phyloP scores from a whole-genome alignment of 2,329 filamentous ascomycete species.

The Calonectria honghensis region DNA sequence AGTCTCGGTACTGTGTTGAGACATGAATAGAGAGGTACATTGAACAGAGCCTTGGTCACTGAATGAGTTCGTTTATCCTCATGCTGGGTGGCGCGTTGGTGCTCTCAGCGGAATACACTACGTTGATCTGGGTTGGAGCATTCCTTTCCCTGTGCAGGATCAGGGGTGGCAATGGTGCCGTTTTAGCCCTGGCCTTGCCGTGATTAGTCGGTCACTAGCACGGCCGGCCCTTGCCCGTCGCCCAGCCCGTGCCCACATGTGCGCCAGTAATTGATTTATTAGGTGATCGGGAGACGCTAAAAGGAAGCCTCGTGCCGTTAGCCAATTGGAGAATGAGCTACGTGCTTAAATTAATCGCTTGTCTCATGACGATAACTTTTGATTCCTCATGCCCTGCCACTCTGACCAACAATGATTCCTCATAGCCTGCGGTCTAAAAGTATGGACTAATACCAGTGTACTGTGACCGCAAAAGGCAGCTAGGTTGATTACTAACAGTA shows the following conservation, averaged over 20 bases:
- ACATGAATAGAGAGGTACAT: too few species aligned
- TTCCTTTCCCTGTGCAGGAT: too few species aligned
- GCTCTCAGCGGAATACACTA: too few species aligned
- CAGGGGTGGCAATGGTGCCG: too few species aligned
- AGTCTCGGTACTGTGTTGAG: too few species aligned
- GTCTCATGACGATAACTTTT: background rate
- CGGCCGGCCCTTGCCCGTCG: background rate
- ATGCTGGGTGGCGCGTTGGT: too few species aligned
- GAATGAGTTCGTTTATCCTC: too few species aligned
- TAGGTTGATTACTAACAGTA: background rate
- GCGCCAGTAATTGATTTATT: constrained; percentile 3
- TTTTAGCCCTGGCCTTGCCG: background rate
- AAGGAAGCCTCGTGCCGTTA: background rate
- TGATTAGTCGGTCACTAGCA: background rate
- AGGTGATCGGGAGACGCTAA: background rate
- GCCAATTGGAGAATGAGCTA: background rate
- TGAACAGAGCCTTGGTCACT: too few species aligned
- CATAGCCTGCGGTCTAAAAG: background rate
- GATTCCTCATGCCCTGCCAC: background rate
- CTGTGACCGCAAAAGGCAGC: background rate
- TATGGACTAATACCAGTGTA: background rate
- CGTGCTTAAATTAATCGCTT: background rate
- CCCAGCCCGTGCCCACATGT: background rate
- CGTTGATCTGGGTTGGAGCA: too few species aligned
- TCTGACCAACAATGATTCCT: background rate